A percentile compares a stretch with the other conserved stretches of the same genome.
phyloP scores from a whole-genome alignment of 345 rosid species.

The Turnera subulata region DNA sequence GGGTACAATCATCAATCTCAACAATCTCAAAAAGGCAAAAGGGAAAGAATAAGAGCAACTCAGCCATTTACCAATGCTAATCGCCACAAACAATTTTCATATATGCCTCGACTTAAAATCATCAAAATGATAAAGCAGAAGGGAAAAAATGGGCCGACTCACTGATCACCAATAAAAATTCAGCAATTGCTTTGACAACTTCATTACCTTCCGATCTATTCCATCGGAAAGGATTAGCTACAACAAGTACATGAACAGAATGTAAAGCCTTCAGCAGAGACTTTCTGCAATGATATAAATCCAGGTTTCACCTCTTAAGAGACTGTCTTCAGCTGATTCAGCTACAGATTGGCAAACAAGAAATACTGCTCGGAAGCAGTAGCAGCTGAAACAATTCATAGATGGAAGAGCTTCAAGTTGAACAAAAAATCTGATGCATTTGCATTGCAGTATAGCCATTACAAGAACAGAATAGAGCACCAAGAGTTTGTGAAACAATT shows the following conservation, averaged over 20 bases:
- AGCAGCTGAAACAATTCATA: constrained; percentile 11
- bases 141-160: too few relatives aligned
- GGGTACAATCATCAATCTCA: too few relatives aligned
- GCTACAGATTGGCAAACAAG: constrained; percentile 16
- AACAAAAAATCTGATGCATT: background rate
- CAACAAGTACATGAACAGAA: background rate
- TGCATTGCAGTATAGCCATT: too few relatives aligned
- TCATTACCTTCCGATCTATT: background rate
- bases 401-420: background rate
- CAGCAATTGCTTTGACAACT: background rate
- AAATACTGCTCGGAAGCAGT: constrained; percentile 5
- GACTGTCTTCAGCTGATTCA: constrained; percentile 6
- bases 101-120: too few relatives aligned
- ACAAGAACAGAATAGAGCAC: background rate
- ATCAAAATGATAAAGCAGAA: too few relatives aligned
- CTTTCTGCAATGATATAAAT: background rate
- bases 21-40: too few relatives aligned
- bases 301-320: constrained; percentile 10
- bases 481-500: too few relatives aligned
- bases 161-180: too few relatives aligned
- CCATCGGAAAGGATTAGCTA: background rate
- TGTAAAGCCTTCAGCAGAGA: constrained; percentile 3
- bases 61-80: too few relatives aligned
- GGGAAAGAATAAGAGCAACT: too few relatives aligned
- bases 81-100: too few relatives aligned